A percentile compares a stretch with the other conserved stretches of the same genome.
These are phyloP conservation scores for Cercospora zeina DNA, from an alignment of 2,329 filamentous ascomycete species.

Conservation along the genomic window DNA sequence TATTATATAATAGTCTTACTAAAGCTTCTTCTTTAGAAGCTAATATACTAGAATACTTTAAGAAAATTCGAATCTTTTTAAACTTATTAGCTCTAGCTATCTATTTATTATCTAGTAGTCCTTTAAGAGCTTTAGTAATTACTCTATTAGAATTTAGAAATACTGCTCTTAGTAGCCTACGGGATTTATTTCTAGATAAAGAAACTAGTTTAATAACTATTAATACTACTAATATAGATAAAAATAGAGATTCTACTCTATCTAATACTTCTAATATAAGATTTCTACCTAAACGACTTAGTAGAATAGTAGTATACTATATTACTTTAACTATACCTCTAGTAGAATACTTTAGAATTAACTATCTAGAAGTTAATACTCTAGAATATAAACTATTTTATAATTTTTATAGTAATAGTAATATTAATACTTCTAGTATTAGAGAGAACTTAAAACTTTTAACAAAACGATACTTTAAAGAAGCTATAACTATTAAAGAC, in stretches of 20 bases:
- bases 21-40: not conserved
- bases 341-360: not conserved
- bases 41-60: not conserved
- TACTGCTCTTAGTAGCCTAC: not conserved
- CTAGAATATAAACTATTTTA: not conserved
- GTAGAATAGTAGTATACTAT: not conserved
- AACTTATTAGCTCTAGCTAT: not conserved
- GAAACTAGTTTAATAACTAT: not conserved
- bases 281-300: not conserved
- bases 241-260: not conserved
- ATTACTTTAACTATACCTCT: not conserved
- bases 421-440: not conserved
- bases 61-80: not conserved
- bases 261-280: not conserved
- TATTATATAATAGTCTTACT: not conserved
- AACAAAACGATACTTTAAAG: not conserved
- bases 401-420: not conserved
- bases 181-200: not conserved
- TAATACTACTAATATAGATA: not conserved
- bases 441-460: not conserved
- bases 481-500: not conserved
- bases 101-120: not conserved
- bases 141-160: not conserved
- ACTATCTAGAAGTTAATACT: not conserved
- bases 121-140: not conserved